Evolutionary conservation across 371 early-diverging fungal genomes (phyloP), one percentile per base, ranked within the genome.

Genomic region (Mortierella sp.): DNA sequence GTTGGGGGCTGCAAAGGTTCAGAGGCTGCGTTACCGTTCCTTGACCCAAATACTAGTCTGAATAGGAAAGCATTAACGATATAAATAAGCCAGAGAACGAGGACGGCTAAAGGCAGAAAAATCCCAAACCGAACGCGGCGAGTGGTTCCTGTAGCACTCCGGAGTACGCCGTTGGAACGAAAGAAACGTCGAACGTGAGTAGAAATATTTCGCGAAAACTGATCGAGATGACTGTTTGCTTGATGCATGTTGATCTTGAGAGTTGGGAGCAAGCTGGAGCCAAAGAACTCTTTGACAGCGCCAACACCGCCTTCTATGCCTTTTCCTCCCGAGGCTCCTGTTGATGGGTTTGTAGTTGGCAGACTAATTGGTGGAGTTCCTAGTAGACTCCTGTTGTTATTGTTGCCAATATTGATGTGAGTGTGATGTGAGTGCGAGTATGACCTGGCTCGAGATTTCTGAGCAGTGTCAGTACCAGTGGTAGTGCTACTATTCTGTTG

Each of bases 91-190:
- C 70, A 80, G 43, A 74, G 23, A 3, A 43, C 5, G 3, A 74
- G 47, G 0, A 35, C 47, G 1, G 43, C 10, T 10, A 53, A 29
- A 10, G 80, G 80, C n/a, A 80, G 40, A n/a, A 74, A 28, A 45
- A 80, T 35, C 15, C 80, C 71, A 5, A 80, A 64, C 0, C 80
- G 74, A 28, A 80, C 64, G 6, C 75, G 70, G 3, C 80, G 80
- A 22, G 67, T 55, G 4, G 55, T 65, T 45, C 69, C 78, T 40
- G 70, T 22, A 13, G 60, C 45, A n/a, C 66, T 65, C 22, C 66
- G 65, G 57, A 78, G 53, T 37, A 65, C 12, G 32, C 70, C 63
- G 55, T 67, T 67, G 40, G 64, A 56, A n/a, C 75, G 67, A 9
- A 74, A 62, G 68, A 79, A 64, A 7, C 75, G 80, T 42, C 57